These are phyloP conservation scores for Pseudozyma sp. DNA, from an alignment of 1,284 basidiomycete species.

Conservation along the genomic window DNA sequence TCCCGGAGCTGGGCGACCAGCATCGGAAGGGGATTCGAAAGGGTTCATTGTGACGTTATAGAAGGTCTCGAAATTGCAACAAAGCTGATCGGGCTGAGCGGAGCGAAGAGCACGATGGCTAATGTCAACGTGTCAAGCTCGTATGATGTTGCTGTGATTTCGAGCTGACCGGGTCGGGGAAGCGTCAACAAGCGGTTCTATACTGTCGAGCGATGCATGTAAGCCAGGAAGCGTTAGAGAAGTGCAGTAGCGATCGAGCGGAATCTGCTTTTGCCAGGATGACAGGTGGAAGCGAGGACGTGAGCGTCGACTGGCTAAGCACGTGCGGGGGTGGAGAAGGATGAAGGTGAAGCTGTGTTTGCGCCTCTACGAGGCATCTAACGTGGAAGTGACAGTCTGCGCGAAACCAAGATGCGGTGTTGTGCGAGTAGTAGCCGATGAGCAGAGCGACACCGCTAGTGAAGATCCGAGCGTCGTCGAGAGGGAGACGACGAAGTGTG, in stretches of 20 bases:
- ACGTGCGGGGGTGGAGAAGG: background rate
- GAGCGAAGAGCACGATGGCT: background rate
- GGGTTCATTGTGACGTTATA: slow-evolving; percentile 33
- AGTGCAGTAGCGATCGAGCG: background rate
- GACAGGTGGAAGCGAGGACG: background rate
- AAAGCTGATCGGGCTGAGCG: background rate
- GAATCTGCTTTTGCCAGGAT: background rate
- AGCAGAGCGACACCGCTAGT: background rate
- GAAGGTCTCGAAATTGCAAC: background rate
- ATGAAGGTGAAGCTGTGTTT: background rate
- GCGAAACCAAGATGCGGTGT: background rate
- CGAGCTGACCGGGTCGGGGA: slow-evolving; percentile 1
- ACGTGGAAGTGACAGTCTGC: background rate
- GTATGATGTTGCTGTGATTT: background rate
- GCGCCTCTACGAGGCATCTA: background rate
- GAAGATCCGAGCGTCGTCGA: background rate
- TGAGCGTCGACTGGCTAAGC: slow-evolving; percentile 4
- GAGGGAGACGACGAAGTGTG: no score
- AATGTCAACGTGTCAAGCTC: background rate
- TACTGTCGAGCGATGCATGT: slow-evolving; percentile 11
- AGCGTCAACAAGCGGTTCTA: slow-evolving; percentile 8
- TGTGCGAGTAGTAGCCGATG: background rate
- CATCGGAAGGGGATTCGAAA: slow-evolving; percentile 36
- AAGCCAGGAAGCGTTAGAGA: slow-evolving; percentile 6
- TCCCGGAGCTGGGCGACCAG: slow-evolving; percentile 12